A percentile compares a stretch with the other conserved stretches of the same genome.
Conservation (phyloP, 2,329 filamentous ascomycete species). For the Hysterium pulicare region DNA sequence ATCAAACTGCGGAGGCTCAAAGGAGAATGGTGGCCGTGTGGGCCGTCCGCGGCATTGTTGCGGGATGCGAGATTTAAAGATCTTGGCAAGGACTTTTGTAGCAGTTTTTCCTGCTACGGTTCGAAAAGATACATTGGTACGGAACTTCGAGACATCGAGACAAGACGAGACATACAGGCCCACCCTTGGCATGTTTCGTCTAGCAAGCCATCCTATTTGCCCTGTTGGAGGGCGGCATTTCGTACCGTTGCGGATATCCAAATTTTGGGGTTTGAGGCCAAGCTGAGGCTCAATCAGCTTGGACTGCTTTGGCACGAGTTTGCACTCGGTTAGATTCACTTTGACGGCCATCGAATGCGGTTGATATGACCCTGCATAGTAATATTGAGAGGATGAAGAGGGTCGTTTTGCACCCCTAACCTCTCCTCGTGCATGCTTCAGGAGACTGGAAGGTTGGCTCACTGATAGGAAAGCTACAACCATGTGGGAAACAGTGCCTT, state of each 20-base stretch:
- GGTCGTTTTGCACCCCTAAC: constrained; percentile 1
- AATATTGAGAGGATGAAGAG: constrained; percentile 7
- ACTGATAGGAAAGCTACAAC: neutral
- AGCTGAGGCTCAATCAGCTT: constrained; percentile 20
- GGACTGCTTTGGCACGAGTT: constrained; percentile 6
- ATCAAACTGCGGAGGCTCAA: neutral
- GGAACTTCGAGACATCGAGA: constrained; percentile 13
- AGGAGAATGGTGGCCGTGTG: neutral
- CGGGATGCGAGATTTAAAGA: constrained; percentile 1
- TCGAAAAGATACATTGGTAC: constrained; percentile 10
- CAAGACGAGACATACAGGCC: constrained; percentile 18
- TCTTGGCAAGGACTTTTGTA: constrained; percentile 10
- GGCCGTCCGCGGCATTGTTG: neutral
- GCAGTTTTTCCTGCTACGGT: constrained; percentile 16
- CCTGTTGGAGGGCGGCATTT: constrained; percentile 19
- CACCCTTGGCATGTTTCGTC: constrained; percentile 23
- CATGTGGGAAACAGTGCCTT: too few relatives aligned
- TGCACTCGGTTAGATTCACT: constrained; percentile 10
- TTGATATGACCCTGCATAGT: constrained; percentile 1
- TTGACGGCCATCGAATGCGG: constrained; percentile 6
- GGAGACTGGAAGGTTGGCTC: neutral
- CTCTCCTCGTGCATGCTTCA: neutral
- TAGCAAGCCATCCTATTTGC: constrained; percentile 18
- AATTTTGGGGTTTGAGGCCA: constrained; percentile 9
- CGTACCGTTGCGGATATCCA: constrained; percentile 2